Evolutionary conservation across 2,329 filamentous ascomycete genomes (phyloP).

Genomic region (Sordariomycetes sp.): DNA sequence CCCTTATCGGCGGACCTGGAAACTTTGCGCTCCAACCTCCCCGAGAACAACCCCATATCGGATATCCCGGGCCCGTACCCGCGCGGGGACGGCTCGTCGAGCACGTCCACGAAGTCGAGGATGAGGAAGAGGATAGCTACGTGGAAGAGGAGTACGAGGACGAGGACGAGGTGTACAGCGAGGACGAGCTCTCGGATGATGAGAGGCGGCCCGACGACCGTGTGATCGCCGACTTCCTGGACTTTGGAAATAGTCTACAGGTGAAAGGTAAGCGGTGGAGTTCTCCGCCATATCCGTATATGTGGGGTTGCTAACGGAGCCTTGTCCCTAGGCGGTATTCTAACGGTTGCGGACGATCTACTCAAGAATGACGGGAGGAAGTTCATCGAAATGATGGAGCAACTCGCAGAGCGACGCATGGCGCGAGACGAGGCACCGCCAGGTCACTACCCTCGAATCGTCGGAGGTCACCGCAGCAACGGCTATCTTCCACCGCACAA

Average conservation of each 20-base stretch:
- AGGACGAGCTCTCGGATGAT: slow-evolving; percentile 58
- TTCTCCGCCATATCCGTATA: not conserved
- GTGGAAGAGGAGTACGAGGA: slow-evolving; percentile 48
- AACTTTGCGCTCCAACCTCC: slow-evolving; percentile 51
- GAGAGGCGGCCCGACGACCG: slow-evolving; percentile 54
- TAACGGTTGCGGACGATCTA: slow-evolving; percentile 96
- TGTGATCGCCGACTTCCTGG: slow-evolving; percentile 79
- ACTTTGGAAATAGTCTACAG: slow-evolving; percentile 93
- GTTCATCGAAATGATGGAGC: slow-evolving; percentile 99
- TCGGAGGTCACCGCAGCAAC: slow-evolving; percentile 38
- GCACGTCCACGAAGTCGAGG: slow-evolving; percentile 47
- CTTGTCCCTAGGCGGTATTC: slow-evolving; percentile 70
- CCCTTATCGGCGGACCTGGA: slow-evolving; percentile 32
- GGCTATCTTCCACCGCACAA: slow-evolving; percentile 44
- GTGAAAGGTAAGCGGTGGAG: slow-evolving; percentile 60
- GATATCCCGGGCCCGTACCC: slow-evolving; percentile 57
- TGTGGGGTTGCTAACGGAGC: slow-evolving; percentile 13
- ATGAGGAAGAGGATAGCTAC: slow-evolving; percentile 35
- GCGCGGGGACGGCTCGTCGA: slow-evolving; percentile 65
- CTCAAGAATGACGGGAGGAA: slow-evolving; percentile 98
- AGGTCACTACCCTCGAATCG: slow-evolving; percentile 1
- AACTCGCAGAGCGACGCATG: slow-evolving; percentile 94
- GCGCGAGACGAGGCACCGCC: slow-evolving; percentile 70
- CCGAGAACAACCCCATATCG: slow-evolving; percentile 42
- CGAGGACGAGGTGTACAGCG: slow-evolving; percentile 43